A percentile compares a stretch with the other conserved stretches of the same genome.
Evolutionary conservation across 768 basidiomycete species (phyloP).

Genomic region (Termitomyces sp.): DNA sequence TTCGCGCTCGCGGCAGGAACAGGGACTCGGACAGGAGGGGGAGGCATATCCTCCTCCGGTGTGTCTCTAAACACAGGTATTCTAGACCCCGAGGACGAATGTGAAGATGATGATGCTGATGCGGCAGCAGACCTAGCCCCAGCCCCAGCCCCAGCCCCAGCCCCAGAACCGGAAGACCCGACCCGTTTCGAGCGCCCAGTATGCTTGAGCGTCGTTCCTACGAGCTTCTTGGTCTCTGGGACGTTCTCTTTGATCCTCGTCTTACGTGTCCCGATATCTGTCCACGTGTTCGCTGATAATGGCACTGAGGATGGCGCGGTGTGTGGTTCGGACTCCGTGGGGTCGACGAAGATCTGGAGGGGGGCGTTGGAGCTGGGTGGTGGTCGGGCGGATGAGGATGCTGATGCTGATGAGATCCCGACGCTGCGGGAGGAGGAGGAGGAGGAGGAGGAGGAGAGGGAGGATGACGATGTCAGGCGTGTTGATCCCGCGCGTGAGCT

Average conservation of each 20-base stretch:
- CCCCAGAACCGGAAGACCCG: conserved; percentile 31
- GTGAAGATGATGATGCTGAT: conserved; percentile 4
- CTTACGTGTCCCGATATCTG: conserved; percentile 76
- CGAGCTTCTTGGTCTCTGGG: conserved; percentile 66
- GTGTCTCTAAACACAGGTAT: conserved; percentile 70
- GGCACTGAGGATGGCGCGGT: conserved; percentile 22
- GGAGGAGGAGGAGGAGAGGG: conserved; percentile 2
- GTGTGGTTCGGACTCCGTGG: conserved; percentile 49
- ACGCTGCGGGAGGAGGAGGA: conserved; percentile 1
- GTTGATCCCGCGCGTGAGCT: conserved; percentile 9
- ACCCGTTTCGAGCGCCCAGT: conserved; percentile 56
- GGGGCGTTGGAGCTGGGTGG: conserved; percentile 49
- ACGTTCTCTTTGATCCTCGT: conserved; percentile 78
- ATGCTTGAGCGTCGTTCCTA: conserved; percentile 64
- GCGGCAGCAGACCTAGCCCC: too few species aligned
- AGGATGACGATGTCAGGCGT: conserved; percentile 18
- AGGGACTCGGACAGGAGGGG: conserved; percentile 32
- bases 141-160: too few species aligned
- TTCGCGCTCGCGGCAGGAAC: background rate
- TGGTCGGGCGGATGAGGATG: conserved; percentile 30
- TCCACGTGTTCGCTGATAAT: conserved; percentile 49
- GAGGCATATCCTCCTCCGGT: conserved; percentile 45
- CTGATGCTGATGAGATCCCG: background rate
- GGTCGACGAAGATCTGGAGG: conserved; percentile 74
- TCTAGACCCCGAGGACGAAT: conserved; percentile 42